Evolutionary conservation across 2,329 filamentous ascomycete species (phyloP).

Genomic region (Cercospora brassicicola): DNA sequence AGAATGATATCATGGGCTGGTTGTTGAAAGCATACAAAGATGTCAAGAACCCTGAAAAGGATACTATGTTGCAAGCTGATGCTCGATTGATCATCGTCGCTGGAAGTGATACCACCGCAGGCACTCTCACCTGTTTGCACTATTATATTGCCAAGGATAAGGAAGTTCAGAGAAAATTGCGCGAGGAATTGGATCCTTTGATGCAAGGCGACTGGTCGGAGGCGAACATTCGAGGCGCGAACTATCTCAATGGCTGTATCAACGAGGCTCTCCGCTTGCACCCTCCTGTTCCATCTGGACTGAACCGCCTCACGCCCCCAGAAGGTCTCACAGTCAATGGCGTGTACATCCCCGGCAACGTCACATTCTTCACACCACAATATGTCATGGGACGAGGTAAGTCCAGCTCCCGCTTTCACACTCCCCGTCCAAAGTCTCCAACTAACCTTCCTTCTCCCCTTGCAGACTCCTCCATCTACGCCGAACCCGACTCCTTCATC

Average conservation of each 20-base stretch:
- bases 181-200: constrained; percentile 38
- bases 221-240: constrained; percentile 29
- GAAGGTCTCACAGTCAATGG: constrained; percentile 45
- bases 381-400: constrained; percentile 34
- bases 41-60: constrained; percentile 32
- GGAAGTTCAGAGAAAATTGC: constrained; percentile 36
- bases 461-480: constrained; percentile 35
- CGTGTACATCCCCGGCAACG: constrained; percentile 39
- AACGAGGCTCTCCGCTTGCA: constrained; percentile 48
- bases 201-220: constrained; percentile 32
- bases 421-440: neutral
- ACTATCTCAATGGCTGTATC: constrained; percentile 41
- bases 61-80: constrained; percentile 36
- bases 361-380: constrained; percentile 31
- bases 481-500: constrained; percentile 36
- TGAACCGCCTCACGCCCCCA: constrained; percentile 42
- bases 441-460: neutral
- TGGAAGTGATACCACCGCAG: constrained; percentile 48
- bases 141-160: constrained; percentile 42
- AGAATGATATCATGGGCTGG: constrained; percentile 38
- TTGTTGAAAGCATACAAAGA: constrained; percentile 37
- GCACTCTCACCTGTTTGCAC: constrained; percentile 46
- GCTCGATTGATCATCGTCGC: constrained; percentile 42
- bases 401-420: neutral
- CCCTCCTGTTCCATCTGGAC: constrained; percentile 42